These are phyloP conservation scores for Morella rubra DNA, from an alignment of 306 rosid species.

Conservation along the genomic window DNA sequence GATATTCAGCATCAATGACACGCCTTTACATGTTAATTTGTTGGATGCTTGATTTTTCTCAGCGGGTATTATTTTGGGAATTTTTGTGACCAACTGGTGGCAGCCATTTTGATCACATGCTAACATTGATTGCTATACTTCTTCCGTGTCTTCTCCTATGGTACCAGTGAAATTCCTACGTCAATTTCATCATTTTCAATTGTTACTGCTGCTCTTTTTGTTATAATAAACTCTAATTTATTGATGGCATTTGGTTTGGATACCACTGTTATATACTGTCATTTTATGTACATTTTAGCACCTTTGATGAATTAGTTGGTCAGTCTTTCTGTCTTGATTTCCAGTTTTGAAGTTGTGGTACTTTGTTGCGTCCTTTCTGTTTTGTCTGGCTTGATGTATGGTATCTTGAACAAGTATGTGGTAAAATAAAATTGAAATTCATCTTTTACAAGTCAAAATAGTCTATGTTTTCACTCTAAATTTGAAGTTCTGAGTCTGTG, in stretches of 20 bases:
- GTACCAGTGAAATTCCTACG: background rate
- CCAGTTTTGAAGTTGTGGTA: background rate
- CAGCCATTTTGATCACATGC: background rate
- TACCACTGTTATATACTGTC: too few relatives aligned
- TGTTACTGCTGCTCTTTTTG: background rate
- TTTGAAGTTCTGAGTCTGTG: background rate
- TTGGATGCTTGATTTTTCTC: background rate
- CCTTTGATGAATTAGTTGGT: background rate
- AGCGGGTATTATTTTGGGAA: background rate
- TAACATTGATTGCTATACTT: background rate
- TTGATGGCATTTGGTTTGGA: background rate
- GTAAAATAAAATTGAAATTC: conserved; percentile 5
- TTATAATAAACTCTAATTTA: background rate
- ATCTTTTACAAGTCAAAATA: conserved; percentile 4
- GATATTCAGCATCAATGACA: background rate
- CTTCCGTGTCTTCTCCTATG: background rate
- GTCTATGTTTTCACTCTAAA: too few relatives aligned
- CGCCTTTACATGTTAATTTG: background rate
- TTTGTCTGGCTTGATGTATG: conserved; percentile 1
- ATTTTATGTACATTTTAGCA: background rate
- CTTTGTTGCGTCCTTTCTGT: background rate
- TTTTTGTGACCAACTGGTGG: background rate
- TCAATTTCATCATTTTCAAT: background rate
- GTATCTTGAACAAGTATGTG: conserved; percentile 25
- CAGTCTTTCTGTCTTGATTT: background rate